Conservation (phyloP, 345 rosid species). For the Euphorbia peplus region DNA sequence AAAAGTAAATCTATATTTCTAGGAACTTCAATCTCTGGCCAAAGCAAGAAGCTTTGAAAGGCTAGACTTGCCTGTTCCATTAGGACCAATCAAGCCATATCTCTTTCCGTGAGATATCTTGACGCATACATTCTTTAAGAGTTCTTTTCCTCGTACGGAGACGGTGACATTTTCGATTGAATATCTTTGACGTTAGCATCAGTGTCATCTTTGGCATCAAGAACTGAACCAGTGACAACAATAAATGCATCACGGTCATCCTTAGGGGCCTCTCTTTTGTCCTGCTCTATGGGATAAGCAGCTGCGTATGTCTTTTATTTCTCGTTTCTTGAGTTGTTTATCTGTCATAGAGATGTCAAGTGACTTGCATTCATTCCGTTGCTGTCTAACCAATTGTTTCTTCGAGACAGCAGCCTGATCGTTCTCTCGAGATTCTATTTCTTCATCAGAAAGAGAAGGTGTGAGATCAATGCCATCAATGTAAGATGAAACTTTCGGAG, state of each 20-base stretch:
- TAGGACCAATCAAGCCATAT: constrained; percentile 94
- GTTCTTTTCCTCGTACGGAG: constrained; percentile 93
- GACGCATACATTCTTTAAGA: constrained; percentile 73
- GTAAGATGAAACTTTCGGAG: constrained; percentile 53
- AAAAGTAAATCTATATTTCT: constrained; percentile 91
- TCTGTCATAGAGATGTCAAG: constrained; percentile 61
- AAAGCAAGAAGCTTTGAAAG: constrained; percentile 86
- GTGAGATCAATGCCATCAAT: constrained; percentile 85
- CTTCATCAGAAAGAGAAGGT: constrained; percentile 85
- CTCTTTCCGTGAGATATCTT: constrained; percentile 95
- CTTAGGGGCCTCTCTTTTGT: constrained; percentile 74
- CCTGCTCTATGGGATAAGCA: constrained; percentile 48
- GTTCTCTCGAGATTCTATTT: constrained; percentile 46
- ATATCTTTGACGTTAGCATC: constrained; percentile 94
- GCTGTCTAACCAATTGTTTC: constrained; percentile 38
- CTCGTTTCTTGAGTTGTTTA: constrained; percentile 80
- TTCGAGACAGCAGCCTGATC: constrained; percentile 26
- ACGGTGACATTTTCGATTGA: constrained; percentile 82
- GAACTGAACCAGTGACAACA: constrained; percentile 85
- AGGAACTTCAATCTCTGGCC: constrained; percentile 96
- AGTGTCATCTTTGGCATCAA: constrained; percentile 78
- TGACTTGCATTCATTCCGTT: constrained; percentile 45
- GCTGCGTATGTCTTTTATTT: constrained; percentile 64
- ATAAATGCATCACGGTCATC: constrained; percentile 96
- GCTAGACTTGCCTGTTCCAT: constrained; percentile 96